These are phyloP conservation scores for Loxodes magnus DNA, from an alignment of 73 alveolate species.

Conservation along the genomic window DNA sequence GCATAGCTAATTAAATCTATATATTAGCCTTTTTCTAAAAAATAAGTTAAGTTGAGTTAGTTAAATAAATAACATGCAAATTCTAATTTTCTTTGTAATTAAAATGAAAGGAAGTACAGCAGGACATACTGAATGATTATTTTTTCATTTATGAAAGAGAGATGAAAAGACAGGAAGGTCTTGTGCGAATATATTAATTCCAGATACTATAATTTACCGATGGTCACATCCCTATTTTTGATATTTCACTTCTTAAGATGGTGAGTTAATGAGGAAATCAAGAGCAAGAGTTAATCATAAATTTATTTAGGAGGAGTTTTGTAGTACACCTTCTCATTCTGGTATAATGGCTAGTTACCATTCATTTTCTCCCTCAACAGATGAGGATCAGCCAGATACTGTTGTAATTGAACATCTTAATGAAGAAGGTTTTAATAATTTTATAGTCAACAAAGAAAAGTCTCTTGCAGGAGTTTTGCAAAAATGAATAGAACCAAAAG, in stretches of 20 bases:
- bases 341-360: background rate
- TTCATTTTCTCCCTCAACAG: background rate
- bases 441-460: constrained; percentile 54
- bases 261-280: constrained; percentile 59
- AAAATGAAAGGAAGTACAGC: constrained; percentile 43
- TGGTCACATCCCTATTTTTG: constrained; percentile 77
- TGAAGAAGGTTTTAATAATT: constrained; percentile 39
- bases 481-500: constrained; percentile 63
- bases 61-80: no score
- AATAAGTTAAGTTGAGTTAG: no score
- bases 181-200: constrained; percentile 36
- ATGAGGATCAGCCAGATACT: constrained; percentile 14
- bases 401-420: constrained; percentile 61
- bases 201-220: constrained; percentile 66
- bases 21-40: no score
- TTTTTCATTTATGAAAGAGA: constrained; percentile 42
- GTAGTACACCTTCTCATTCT: constrained; percentile 9
- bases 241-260: constrained; percentile 63
- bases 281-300: constrained; percentile 53
- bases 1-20: no score
- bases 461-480: constrained; percentile 56
- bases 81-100: no score
- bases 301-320: constrained; percentile 51
- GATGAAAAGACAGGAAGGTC: constrained; percentile 29
- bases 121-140: constrained; percentile 39